Evolutionary conservation across 768 basidiomycete genomes (phyloP).

Genomic region (Lactarius sanguifluus): DNA sequence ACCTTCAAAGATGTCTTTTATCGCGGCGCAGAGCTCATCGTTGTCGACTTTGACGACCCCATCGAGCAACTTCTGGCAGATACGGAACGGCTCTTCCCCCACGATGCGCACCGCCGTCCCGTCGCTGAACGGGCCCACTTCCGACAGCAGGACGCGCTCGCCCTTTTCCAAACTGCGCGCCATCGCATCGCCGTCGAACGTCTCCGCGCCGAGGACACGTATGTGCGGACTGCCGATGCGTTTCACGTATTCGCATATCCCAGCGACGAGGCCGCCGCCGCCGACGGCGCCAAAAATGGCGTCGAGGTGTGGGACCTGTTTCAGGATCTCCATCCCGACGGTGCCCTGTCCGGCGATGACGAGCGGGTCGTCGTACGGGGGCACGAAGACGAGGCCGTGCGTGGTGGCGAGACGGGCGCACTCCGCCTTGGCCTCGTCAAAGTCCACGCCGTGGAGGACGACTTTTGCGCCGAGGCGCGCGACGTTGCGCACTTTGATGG

Average conservation of each 20-base stretch:
- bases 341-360: conserved; percentile 98
- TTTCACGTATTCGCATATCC: conserved; percentile 90
- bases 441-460: conserved; percentile 86
- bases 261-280: conserved; percentile 91
- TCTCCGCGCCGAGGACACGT: conserved; percentile 89
- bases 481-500: conserved; percentile 95
- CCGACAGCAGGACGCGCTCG: conserved; percentile 75
- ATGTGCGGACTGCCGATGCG: conserved; percentile 84
- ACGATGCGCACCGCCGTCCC: conserved; percentile 97
- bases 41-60: conserved; percentile 83
- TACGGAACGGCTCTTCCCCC: conserved; percentile 90
- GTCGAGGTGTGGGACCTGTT: conserved; percentile 76
- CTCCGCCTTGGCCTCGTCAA: conserved; percentile 95
- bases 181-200: conserved; percentile 95
- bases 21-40: conserved; percentile 97
- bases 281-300: conserved; percentile 91
- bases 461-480: conserved; percentile 95
- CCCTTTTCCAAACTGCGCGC: conserved; percentile 75
- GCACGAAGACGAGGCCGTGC: conserved; percentile 85
- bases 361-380: conserved; percentile 95
- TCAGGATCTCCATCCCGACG: conserved; percentile 90
- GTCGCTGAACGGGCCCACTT: conserved; percentile 96
- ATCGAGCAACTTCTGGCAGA: conserved; percentile 84
- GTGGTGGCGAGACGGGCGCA: conserved; percentile 78
- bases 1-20: conserved; percentile 99